Base-by-base conservation (phyloP, 805 yeast genomes). In the Sporopachydermia lactativora region DNA sequence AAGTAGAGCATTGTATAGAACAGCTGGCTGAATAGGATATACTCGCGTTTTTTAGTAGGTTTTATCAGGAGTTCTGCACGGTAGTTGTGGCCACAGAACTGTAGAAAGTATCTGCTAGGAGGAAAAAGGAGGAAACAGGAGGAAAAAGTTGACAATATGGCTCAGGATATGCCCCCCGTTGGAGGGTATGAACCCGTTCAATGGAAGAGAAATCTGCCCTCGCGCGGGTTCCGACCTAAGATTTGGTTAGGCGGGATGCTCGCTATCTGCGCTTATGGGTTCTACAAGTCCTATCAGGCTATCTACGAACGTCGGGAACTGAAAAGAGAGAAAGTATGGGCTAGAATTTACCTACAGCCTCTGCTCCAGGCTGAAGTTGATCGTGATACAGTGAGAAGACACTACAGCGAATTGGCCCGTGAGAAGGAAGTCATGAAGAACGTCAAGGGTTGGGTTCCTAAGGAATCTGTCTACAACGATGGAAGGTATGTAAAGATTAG, bases 101-200 rank as follows among this genome's bases (percentile, higher is more conserved):
- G n/a, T n/a, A n/a, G n/a, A n/a, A n/a, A n/a, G n/a, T n/a, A n/a
- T n/a, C n/a, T n/a, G n/a, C n/a, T n/a, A n/a, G n/a, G n/a, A n/a
- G n/a, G n/a, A n/a, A n/a, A n/a, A n/a, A n/a, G n/a, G n/a, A n/a
- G n/a, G n/a, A n/a, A n/a, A n/a, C n/a, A n/a, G n/a, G n/a, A n/a
- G n/a, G n/a, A n/a, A n/a, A n/a, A n/a, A n/a, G n/a, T n/a, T n/a
- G n/a, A n/a, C n/a, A n/a, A 44, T 35, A 15, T 52, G 47, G 60
- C 60, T 34, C 95, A 84, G 68, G 95, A 84, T 54, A 64, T 84
- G 54, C 95, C 95, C 53, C 95, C 95, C 43, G 66, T 73, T 51
- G 84, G 82, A 43, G 94, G 95, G 46, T 83, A 84, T 53, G 86
- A 80, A 47, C 80, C 81, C 36, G 73, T 84, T 45, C 95, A 83